phyloP scores from a whole-genome alignment of 768 basidiomycete species.

The Hemileccinum rubropunctum region DNA sequence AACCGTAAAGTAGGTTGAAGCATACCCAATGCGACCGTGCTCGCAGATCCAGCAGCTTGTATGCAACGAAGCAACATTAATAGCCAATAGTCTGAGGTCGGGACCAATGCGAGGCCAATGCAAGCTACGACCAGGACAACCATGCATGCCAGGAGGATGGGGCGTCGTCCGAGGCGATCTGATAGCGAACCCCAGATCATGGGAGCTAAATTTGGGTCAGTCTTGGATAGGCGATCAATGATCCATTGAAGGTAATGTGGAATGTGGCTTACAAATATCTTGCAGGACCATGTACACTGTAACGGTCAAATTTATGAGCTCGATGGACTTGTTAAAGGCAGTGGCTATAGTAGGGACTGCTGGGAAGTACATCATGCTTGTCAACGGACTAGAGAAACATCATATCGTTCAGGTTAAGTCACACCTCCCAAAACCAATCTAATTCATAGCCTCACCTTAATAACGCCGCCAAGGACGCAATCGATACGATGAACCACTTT shows the following conservation, averaged over 20 bases:
- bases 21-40: constrained; percentile 70
- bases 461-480: constrained; percentile 59
- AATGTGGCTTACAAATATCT: too few relatives aligned
- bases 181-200: too few relatives aligned
- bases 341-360: constrained; percentile 65
- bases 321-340: constrained; percentile 60
- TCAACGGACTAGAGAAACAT: constrained; percentile 52
- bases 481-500: constrained; percentile 66
- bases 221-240: not conserved
- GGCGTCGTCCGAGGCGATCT: constrained; percentile 62
- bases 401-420: not conserved
- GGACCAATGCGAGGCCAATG: constrained; percentile 61
- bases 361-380: constrained; percentile 77
- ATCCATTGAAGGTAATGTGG: not conserved
- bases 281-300: too few relatives aligned
- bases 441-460: constrained; percentile 60
- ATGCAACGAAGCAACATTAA: too few relatives aligned
- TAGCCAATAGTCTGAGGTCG: too few relatives aligned
- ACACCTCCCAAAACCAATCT: not conserved
- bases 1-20: not conserved
- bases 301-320: constrained; percentile 74
- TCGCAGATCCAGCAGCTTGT: too few relatives aligned
- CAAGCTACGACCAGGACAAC: constrained; percentile 63
- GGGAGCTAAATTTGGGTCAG: constrained; percentile 31
- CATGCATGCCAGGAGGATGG: constrained; percentile 61